Evolutionary conservation across 306 rosid genomes (phyloP).

Genomic region (Trifolium fragiferum): DNA sequence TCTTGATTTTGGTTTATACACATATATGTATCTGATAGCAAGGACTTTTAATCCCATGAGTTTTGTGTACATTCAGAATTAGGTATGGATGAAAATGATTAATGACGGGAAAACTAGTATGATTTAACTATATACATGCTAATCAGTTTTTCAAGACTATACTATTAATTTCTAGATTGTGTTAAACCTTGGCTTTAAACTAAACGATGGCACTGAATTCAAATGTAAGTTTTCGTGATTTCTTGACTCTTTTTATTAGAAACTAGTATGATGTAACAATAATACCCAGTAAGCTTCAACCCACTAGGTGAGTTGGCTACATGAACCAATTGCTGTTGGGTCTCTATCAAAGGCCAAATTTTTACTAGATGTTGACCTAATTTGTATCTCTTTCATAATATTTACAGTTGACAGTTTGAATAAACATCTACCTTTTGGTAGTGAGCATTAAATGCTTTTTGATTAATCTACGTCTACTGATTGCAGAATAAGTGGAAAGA

Average conservation of each 20-base stretch:
- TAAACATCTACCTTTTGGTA: neutral
- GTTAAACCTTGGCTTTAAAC: conserved; percentile 15
- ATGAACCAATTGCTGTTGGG: conserved; percentile 12
- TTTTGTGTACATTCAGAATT: conserved; percentile 7
- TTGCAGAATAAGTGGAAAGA: conserved; percentile 83
- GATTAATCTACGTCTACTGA: conserved; percentile 21
- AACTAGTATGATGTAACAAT: neutral
- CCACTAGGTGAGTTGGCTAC: conserved; percentile 6
- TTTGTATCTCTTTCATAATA: conserved; percentile 7
- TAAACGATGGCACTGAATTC: neutral
- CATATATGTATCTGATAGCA: neutral
- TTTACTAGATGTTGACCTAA: conserved; percentile 4
- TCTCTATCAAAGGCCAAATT: conserved; percentile 13
- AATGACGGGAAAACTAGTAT: neutral
- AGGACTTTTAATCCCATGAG: conserved; percentile 12
- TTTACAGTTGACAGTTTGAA: conserved; percentile 19
- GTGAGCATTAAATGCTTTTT: conserved; percentile 26
- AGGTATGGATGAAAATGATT: conserved; percentile 21
- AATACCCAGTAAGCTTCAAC: neutral
- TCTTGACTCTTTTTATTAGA: neutral
- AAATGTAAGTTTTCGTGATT: conserved; percentile 32
- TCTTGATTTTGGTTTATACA: conserved; percentile 29
- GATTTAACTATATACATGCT: conserved; percentile 22
- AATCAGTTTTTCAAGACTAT: neutral
- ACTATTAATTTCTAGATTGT: neutral